Base-by-base conservation (phyloP, 78 protist species). In the Isochrysis galbana region DNA sequence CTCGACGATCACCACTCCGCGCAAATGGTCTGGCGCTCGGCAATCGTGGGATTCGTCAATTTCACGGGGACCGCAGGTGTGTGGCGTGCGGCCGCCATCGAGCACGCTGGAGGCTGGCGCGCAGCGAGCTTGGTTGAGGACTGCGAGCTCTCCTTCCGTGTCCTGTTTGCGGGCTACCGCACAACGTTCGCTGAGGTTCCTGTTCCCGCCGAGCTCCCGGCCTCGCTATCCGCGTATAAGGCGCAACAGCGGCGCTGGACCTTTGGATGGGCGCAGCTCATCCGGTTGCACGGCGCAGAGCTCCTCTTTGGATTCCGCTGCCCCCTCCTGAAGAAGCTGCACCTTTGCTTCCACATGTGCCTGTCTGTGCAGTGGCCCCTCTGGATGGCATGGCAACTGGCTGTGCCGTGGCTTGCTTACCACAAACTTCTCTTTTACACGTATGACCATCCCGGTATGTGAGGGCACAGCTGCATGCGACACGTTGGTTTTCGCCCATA, bases 211-310 rank as follows among this genome's bases (percentile, higher is more conserved):
- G 74, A 61, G 74, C 14, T 61, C 36, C 74, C 74, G 36, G 74
- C 74, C 29, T 17, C 74, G 5, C 5, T 61, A 23, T 23, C 4
- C 29, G 74, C 74, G n/a, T 61, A 61, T 32, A 23, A 32, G 36
- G 74, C 74, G 74, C 74, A 61, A 32, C 74, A 61, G 74, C 74
- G 74, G 5, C 74, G 74, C 36, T 61, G 74, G 74, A 61, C 74
- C 7, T 23, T 61, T 10, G 74, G 74, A 11, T 61, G 74, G 74
- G 74, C 74, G 74, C 74, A 61, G 74, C 74, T 61, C 36, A 61
- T 61, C 74, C 74, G 74, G 23, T 11, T 61, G 74, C 74, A 61
- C 23, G 74, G n/a, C n/a, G 3, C 7, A 32, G 36, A 61, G 74
- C 74, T 61, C 36, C 4, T 61, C 74, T 21, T 3, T 11, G 10